A percentile compares a stretch with the other conserved stretches of the same genome.
These are phyloP conservation scores for Hirschfeldia incana DNA, from an alignment of 345 rosid species.

Conservation along the genomic window DNA sequence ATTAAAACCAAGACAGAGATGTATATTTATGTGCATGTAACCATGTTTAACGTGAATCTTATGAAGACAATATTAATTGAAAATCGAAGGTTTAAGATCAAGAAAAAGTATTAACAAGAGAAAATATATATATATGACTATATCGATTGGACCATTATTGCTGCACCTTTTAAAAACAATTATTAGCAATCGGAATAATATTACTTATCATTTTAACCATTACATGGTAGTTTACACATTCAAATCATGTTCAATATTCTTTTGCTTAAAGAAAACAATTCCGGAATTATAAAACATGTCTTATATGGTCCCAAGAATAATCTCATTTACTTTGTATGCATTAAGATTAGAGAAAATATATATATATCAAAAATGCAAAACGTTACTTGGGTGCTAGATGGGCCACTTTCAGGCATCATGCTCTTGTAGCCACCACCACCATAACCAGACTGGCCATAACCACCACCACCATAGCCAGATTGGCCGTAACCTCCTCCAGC, in stretches of 20 bases:
- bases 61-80: neutral
- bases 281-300: neutral
- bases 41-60: neutral
- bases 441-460: slow-evolving; percentile 3
- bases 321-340: neutral
- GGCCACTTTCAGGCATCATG: slow-evolving; percentile 35
- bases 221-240: neutral
- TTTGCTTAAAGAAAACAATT: neutral
- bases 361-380: neutral
- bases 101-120: neutral
- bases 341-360: neutral
- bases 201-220: neutral
- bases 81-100: neutral
- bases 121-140: neutral
- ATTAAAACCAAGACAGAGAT: neutral
- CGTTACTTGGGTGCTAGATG: slow-evolving; percentile 36
- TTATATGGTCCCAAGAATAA: neutral
- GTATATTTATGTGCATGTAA: neutral
- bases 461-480: neutral
- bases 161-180: neutral
- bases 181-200: neutral
- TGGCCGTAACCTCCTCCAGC: slow-evolving; percentile 1
- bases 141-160: neutral
- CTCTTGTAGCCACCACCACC: slow-evolving; percentile 26
- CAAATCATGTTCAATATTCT: neutral